Base-by-base conservation (phyloP, 352 stramenopile species). In the Phytopythium cucurbitacearum region DNA sequence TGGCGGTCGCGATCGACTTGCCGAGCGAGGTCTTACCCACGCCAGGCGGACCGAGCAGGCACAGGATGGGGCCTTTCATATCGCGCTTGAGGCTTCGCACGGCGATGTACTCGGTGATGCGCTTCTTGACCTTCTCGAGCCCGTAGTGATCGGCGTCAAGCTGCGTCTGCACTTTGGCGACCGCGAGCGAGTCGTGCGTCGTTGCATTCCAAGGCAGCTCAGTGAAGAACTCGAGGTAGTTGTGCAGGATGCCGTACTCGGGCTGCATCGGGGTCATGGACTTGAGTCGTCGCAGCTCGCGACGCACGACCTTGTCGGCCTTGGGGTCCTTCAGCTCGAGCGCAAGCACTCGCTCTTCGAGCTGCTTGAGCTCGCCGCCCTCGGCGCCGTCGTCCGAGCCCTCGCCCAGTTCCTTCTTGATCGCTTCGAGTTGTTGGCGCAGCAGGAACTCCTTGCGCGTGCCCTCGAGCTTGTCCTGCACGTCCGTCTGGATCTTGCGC, bases 381-480 rank as follows among this genome's bases (percentile, higher is more conserved):
- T 73, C 74, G 15, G 49, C 52, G 1, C 59, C 64, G 9, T 86
- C 73, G 8, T 86, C 73, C 2, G 67, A 61, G 1, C 52, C 62
- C 39, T 86, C 70, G 1, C 97, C 97, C 0, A 99, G 76, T 65
- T 99, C 94, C 47, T 99, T 99, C 74, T 99, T 99, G 65, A 99
- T 99, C 0, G 83, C 95, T 66, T 99, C 98, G 4, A 99, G 76
- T 67, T 99, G 97, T 69, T 99, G 95, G n/a, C 80, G 93, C 2
- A 99, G 67, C 45, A 99, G 87, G 56, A 99, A 99, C 47, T 98
- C 76, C 48, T 85, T 86, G 0, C 79, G 65, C 6, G 76, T 80
- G 1, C 73, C 79, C 46, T 89, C 77, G 36, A 89, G 57, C 39
- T 90, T 88, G 57, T 82, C 72, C 54, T 85, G 76, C 32, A 88